phyloP scores from a whole-genome alignment of 2,329 filamentous ascomycete genomes.

The Rutstroemia sydowiana region DNA sequence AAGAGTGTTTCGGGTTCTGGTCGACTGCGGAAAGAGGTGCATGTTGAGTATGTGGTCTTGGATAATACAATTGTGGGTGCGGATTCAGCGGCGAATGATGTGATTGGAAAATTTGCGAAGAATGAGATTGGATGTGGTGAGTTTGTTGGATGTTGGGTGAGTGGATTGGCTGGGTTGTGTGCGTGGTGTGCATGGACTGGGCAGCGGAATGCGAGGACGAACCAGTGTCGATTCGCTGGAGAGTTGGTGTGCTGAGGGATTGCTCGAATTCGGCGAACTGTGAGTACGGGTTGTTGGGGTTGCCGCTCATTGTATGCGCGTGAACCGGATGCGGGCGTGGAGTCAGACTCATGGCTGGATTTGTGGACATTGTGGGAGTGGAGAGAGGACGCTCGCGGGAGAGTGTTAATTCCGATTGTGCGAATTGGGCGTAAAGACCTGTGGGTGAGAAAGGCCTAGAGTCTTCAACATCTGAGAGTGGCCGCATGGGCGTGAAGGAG shows the following conservation, averaged over 20 bases:
- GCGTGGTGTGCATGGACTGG: not conserved
- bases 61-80: not conserved
- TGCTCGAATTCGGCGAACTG: slow-evolving; percentile 9
- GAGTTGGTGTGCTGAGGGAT: slow-evolving; percentile 3
- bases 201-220: slow-evolving; percentile 2
- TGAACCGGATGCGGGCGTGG: not conserved
- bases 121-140: too few relatives aligned
- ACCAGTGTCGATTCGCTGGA: slow-evolving; percentile 2
- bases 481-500: not conserved
- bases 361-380: slow-evolving; percentile 1
- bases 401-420: not conserved
- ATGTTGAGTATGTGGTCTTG: not conserved
- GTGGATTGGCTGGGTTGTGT: not conserved
- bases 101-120: too few relatives aligned
- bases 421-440: slow-evolving; percentile 1
- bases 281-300: slow-evolving; percentile 5
- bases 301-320: not conserved
- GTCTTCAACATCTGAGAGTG: too few relatives aligned
- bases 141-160: not conserved
- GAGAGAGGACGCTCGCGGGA: slow-evolving; percentile 4
- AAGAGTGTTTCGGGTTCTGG: slow-evolving; percentile 8
- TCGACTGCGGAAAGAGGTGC: slow-evolving; percentile 1
- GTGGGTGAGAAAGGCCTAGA: too few relatives aligned
- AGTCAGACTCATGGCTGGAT: not conserved
- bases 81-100: not conserved